Percentiles rank a stretch among this genome's conserved stretches.
Evolutionary conservation across 305 asterid species (phyloP).

Genomic region (Vinca major): DNA sequence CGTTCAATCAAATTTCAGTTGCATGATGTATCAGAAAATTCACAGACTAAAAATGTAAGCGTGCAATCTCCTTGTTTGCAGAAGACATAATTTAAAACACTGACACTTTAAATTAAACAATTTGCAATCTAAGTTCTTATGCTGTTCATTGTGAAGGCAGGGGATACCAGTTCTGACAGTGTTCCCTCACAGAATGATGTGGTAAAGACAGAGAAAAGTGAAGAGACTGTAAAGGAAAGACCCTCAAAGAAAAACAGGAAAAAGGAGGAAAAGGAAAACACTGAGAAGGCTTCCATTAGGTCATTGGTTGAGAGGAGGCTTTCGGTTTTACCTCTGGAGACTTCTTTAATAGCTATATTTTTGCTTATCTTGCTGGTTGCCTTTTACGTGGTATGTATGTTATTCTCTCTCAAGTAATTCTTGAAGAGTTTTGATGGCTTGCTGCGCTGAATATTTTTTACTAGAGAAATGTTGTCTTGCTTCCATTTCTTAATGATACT

Average conservation of each 20-base stretch:
- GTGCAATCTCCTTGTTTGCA: conserved; percentile 12
- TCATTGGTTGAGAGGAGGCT: conserved; percentile 49
- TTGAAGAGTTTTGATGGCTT: neutral
- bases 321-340: conserved; percentile 64
- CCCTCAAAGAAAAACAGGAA: conserved; percentile 65
- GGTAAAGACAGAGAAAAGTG: conserved; percentile 55
- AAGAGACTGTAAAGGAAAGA: conserved; percentile 55
- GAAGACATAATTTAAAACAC: neutral
- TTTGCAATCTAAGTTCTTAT: conserved; percentile 2
- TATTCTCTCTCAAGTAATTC: neutral
- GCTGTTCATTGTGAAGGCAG: conserved; percentile 47
- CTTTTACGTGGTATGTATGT: conserved; percentile 77
- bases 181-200: conserved; percentile 35
- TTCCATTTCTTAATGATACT: conserved; percentile 1
- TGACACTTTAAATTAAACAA: neutral
- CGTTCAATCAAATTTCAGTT: conserved; percentile 71
- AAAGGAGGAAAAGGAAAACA: conserved; percentile 30
- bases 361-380: conserved; percentile 76
- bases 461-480: neutral
- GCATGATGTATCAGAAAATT: conserved; percentile 25
- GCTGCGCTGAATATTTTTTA: neutral
- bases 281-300: conserved; percentile 41
- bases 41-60: conserved; percentile 51
- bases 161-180: conserved; percentile 37
- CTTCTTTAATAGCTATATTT: conserved; percentile 64